phyloP scores from a whole-genome alignment of 108 stramenopile species.

The Cyclotella choctawhatcheeana region DNA sequence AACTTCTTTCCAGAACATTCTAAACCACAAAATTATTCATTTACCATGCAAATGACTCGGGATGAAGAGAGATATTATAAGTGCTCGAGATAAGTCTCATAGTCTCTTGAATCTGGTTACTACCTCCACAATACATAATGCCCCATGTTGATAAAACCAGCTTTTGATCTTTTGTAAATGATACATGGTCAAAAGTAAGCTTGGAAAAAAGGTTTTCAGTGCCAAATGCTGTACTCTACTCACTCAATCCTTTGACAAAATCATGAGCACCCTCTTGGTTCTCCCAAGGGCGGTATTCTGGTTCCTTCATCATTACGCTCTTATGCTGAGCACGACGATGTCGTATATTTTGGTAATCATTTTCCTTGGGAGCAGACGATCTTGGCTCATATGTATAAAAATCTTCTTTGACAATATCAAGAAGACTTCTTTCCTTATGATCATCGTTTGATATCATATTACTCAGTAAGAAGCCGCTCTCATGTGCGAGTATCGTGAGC shows the following conservation, averaged over 20 bases:
- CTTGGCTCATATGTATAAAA: not conserved
- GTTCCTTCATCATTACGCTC: not conserved
- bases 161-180: conserved; percentile 24
- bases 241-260: conserved; percentile 23
- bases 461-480: conserved; percentile 32
- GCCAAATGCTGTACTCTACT: not conserved
- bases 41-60: conserved; percentile 46
- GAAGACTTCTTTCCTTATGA: conserved; percentile 4
- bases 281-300: conserved; percentile 34
- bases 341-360: not conserved
- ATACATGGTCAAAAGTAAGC: too few species aligned
- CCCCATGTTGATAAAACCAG: conserved; percentile 38
- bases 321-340: not conserved
- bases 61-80: conserved; percentile 19
- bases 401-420: conserved; percentile 21
- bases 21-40: not conserved
- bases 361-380: not conserved
- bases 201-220: too few species aligned
- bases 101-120: conserved; percentile 21
- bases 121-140: conserved; percentile 42
- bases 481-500: conserved; percentile 32
- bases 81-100: conserved; percentile 21
- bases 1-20: not conserved
- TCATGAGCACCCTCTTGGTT: conserved; percentile 9
- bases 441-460: conserved; percentile 17